Evolutionary conservation across 768 basidiomycete species (phyloP).

Genomic region (Boletales sp.): DNA sequence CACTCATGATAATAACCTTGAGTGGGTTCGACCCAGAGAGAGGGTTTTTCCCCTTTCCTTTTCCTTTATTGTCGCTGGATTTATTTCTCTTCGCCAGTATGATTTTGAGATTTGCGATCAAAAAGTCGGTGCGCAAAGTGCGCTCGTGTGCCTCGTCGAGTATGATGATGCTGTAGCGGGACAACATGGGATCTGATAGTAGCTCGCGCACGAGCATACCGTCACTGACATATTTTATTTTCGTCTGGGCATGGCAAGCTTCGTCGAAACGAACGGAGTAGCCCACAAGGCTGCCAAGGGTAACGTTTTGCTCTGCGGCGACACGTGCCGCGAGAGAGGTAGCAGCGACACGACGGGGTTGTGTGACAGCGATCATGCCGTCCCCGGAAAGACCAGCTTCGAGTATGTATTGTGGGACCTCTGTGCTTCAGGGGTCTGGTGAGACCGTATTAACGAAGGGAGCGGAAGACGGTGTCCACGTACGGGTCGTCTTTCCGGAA

Average conservation of each 20-base stretch:
- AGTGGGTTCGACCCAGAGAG: slow-evolving; percentile 53
- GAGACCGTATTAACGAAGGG: slow-evolving; percentile 11
- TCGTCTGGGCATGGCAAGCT: slow-evolving; percentile 60
- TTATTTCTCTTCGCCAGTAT: slow-evolving; percentile 69
- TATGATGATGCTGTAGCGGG: slow-evolving; percentile 81
- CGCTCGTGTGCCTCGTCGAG: slow-evolving; percentile 98
- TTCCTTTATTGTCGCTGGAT: slow-evolving; percentile 40
- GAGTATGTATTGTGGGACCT: slow-evolving; percentile 93
- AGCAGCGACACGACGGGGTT: slow-evolving; percentile 93
- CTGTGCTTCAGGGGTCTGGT: slow-evolving; percentile 44
- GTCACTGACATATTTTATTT: slow-evolving; percentile 95
- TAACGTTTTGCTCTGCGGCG: slow-evolving; percentile 71
- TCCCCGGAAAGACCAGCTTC: slow-evolving; percentile 71
- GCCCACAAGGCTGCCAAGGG: slow-evolving; percentile 78
- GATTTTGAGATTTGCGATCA: slow-evolving; percentile 85
- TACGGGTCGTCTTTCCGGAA: slow-evolving; percentile 97
- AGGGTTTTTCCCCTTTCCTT: slow-evolving; percentile 39
- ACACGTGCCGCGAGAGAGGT: slow-evolving; percentile 93
- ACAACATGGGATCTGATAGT: slow-evolving; percentile 70
- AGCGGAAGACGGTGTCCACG: slow-evolving; percentile 32
- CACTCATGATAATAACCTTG: slow-evolving; percentile 96
- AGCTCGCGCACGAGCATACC: slow-evolving; percentile 97
- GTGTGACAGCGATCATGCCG: slow-evolving; percentile 87
- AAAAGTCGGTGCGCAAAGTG: slow-evolving; percentile 88
- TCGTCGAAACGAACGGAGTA: slow-evolving; percentile 98